Percentiles rank a stretch among this genome's conserved stretches.
Evolutionary conservation across 1,284 basidiomycete genomes (phyloP).

Genomic region (Mycena sp.): DNA sequence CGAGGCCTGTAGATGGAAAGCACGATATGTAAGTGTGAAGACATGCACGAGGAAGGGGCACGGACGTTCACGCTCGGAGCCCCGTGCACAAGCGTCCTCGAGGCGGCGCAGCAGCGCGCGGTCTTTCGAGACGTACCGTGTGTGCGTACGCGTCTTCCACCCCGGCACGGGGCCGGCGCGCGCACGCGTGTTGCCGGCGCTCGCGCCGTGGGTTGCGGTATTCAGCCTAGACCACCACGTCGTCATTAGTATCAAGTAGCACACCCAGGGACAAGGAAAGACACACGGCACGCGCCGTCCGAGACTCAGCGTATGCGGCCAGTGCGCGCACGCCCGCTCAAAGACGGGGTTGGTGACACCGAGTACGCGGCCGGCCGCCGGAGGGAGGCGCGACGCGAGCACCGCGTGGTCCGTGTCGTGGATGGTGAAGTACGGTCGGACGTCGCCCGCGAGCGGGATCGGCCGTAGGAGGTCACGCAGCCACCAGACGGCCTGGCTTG

Average conservation of each 20-base stretch:
- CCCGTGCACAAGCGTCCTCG: constrained; percentile 62
- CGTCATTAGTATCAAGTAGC: constrained; percentile 5
- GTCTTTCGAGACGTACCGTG: constrained; percentile 89
- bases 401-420: constrained; percentile 87
- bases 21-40: constrained; percentile 3
- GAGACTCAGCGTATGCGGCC: constrained; percentile 89
- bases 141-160: constrained; percentile 84
- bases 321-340: constrained; percentile 87
- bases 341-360: constrained; percentile 98
- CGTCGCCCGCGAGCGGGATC: constrained; percentile 86
- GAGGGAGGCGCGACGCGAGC: constrained; percentile 85
- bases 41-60: constrained; percentile 17
- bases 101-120: constrained; percentile 74
- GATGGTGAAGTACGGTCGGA: constrained; percentile 95
- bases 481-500: constrained; percentile 91
- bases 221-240: constrained; percentile 25
- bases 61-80: constrained; percentile 62
- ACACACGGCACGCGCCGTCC: constrained; percentile 58
- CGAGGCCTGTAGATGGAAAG: constrained; percentile 53
- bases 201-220: constrained; percentile 23
- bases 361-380: constrained; percentile 84
- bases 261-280: not conserved
- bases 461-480: constrained; percentile 89
- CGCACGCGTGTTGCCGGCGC: constrained; percentile 34
- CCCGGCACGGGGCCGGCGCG: constrained; percentile 68